Evolutionary conservation across 768 basidiomycete species (phyloP).

Genomic region (Amanita phalloides): DNA sequence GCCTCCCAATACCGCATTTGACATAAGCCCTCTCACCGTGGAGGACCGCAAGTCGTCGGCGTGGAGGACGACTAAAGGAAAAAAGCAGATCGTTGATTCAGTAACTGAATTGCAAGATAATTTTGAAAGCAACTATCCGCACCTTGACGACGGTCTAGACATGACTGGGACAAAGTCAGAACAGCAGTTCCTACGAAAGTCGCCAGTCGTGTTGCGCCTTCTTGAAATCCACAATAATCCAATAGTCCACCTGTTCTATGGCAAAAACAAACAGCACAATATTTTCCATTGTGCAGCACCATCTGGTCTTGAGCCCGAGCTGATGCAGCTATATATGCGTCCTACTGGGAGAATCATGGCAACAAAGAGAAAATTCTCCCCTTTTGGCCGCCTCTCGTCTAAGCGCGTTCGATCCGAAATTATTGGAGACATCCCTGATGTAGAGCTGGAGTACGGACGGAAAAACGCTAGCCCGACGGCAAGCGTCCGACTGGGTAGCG

Average conservation of each 20-base stretch:
- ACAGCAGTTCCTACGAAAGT: constrained; percentile 80
- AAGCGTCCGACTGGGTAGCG: neutral
- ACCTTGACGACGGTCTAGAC: constrained; percentile 24
- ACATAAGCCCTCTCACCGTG: constrained; percentile 26
- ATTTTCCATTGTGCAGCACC: constrained; percentile 77
- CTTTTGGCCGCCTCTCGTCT: constrained; percentile 48
- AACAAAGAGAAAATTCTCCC: constrained; percentile 51
- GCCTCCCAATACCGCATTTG: constrained; percentile 50
- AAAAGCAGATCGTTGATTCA: constrained; percentile 86
- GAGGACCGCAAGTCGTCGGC: constrained; percentile 19
- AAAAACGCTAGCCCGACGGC: neutral
- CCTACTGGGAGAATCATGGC: constrained; percentile 28
- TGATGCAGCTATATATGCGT: constrained; percentile 77
- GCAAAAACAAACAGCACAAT: constrained; percentile 38
- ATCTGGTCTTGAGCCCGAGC: constrained; percentile 71
- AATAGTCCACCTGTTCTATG: constrained; percentile 76
- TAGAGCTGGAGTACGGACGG: constrained; percentile 50
- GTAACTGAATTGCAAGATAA: constrained; percentile 75
- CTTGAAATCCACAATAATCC: constrained; percentile 82
- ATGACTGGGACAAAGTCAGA: constrained; percentile 67
- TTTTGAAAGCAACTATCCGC: constrained; percentile 28
- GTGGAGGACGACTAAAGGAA: constrained; percentile 52
- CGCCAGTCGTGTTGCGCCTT: constrained; percentile 76
- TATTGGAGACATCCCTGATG: constrained; percentile 47
- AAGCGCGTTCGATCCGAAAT: constrained; percentile 48